These are phyloP conservation scores for Fragilariopsis cylindrus DNA, from an alignment of 108 stramenopile species.

Conservation along the genomic window DNA sequence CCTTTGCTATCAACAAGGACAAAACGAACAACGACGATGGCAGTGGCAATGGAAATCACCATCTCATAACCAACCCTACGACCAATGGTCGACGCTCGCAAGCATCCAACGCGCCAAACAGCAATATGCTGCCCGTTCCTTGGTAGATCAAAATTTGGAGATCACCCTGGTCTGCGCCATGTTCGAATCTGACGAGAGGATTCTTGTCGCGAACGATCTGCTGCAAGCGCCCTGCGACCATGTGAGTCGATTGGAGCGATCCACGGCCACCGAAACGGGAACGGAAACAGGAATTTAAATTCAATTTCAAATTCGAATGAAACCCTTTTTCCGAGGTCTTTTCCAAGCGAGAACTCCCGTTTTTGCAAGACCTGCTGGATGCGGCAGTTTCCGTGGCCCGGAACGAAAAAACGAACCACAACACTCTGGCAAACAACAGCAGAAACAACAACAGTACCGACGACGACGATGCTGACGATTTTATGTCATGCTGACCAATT, in stretches of 20 bases:
- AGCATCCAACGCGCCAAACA: conserved; percentile 20
- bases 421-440: not conserved
- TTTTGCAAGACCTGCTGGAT: conserved; percentile 17
- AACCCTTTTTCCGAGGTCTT: not conserved
- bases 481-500: conserved; percentile 8
- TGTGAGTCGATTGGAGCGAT: conserved; percentile 3
- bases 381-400: not conserved
- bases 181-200: not conserved
- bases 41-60: not conserved
- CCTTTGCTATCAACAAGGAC: not conserved
- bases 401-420: not conserved
- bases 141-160: not conserved
- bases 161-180: conserved; percentile 21
- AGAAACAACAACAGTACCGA: not conserved
- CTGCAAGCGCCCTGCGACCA: not conserved
- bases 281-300: not conserved
- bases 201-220: not conserved
- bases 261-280: conserved; percentile 13
- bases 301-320: not conserved
- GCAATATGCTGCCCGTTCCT: not conserved
- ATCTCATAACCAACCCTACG: not conserved
- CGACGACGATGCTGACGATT: not conserved
- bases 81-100: conserved; percentile 19
- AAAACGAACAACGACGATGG: not conserved
- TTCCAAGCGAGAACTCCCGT: conserved; percentile 4